phyloP scores from a whole-genome alignment of 768 basidiomycete genomes.

The Chalciporus chontae region DNA sequence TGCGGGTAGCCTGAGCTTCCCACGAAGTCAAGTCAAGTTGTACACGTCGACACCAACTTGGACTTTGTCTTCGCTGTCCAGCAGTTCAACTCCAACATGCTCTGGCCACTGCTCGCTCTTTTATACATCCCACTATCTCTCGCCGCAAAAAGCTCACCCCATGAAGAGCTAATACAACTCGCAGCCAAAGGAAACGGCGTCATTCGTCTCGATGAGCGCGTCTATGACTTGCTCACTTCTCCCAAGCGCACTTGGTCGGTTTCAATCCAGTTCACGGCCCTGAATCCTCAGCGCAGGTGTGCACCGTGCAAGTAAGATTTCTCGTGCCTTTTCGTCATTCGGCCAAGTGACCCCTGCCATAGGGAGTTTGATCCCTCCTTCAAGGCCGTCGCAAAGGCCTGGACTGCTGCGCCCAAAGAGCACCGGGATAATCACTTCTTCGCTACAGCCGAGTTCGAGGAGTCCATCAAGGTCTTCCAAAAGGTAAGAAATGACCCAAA shows the following conservation, averaged over 20 bases:
- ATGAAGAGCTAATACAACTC: constrained; percentile 63
- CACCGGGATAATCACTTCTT: constrained; percentile 89
- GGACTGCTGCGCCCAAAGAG: constrained; percentile 56
- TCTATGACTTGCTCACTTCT: constrained; percentile 74
- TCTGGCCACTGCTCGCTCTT: constrained; percentile 29
- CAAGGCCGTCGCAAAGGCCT: constrained; percentile 79
- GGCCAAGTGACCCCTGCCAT: neutral
- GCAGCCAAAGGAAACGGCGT: constrained; percentile 73
- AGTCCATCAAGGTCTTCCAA: constrained; percentile 73
- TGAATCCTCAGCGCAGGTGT: constrained; percentile 79
- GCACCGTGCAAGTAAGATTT: constrained; percentile 82
- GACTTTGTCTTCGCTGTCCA: no score
- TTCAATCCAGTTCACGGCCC: constrained; percentile 85
- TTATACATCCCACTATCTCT: constrained; percentile 30
- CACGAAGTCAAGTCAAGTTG: constrained; percentile 9
- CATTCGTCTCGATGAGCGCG: constrained; percentile 71
- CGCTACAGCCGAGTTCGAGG: constrained; percentile 84
- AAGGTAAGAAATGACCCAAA: constrained; percentile 45
- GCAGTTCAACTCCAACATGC: constrained; percentile 1
- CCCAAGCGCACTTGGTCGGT: constrained; percentile 83
- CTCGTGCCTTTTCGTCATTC: neutral
- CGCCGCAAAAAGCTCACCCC: constrained; percentile 29
- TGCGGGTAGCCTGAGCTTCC: constrained; percentile 2
- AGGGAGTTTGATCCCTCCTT: constrained; percentile 87
- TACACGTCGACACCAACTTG: neutral